Base-by-base conservation (phyloP, 1,284 basidiomycete species). In the Blastosporella zonata region DNA sequence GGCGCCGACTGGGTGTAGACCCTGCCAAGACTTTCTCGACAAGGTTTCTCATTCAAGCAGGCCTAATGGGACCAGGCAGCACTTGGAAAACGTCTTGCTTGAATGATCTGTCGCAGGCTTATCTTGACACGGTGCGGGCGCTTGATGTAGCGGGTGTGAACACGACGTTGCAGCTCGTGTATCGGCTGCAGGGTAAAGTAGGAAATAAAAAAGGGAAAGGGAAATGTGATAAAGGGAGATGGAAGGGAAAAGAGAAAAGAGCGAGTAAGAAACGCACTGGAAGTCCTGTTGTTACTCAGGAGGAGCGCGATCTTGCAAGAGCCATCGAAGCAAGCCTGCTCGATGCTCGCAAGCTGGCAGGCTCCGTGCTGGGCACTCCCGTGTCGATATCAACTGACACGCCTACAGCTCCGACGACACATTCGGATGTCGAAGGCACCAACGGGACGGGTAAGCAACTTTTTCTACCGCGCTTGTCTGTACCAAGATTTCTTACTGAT, bases 251-350 rank as follows among this genome's bases (percentile, higher is more conserved):
- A 27, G 5, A 5, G 6, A 27, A 27, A 10, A 12, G 29, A 12
- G 22, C 17, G 27, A 8, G 17, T 9, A 38, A 44, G 36, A 52
- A 47, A 39, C 35, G 31, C 21, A 28, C 18, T 13, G 21, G 28
- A 39, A 22, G 21, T 8, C 41, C 29, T 21, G 41, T 27, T 12
- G 23, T 56, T 22, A 39, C 45, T 21, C 59, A 66, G 49, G 70
- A 78, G 57, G 65, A 69, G 39, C 39, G 60, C 31, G 82, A 90
- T 53, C 61, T 92, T 22, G 77, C 82, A 8, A 77, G 76, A 18
- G 90, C 90, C 8, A 87, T 93, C 46, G 81, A 85, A 56, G 84
- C 85, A 5, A 87, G 83, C 58, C 62, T 93, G 48, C 43, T 53
- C 20, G 57, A 58, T 36, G 17, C 17, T 22, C 18, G 37, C n/a